These are phyloP conservation scores for Parastagonospora nodorum DNA, from an alignment of 2,329 filamentous ascomycete species.

Conservation along the genomic window DNA sequence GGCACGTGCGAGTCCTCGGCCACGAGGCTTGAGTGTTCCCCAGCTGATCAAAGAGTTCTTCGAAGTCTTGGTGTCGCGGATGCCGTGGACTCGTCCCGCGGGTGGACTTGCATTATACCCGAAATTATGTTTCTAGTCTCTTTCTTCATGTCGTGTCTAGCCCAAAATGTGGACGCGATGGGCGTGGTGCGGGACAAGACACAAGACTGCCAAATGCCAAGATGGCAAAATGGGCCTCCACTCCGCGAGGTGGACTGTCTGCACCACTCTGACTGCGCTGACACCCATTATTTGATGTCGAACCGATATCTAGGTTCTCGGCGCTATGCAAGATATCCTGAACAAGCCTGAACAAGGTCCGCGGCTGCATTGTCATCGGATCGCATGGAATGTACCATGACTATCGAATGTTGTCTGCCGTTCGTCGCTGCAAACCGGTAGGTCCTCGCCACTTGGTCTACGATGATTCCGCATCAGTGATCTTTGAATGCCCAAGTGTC, in stretches of 20 bases:
- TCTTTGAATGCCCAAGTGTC: no score
- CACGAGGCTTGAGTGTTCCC: conserved; percentile 4
- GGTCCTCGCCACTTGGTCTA: no score
- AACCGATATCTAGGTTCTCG: conserved; percentile 7
- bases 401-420: no score
- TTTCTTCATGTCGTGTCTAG: background rate
- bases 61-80: background rate
- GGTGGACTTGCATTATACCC: conserved; percentile 13
- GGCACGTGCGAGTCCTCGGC: background rate
- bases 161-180: background rate
- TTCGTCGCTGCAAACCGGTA: no score
- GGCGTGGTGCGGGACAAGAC: conserved; percentile 7
- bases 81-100: conserved; percentile 16
- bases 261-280: background rate
- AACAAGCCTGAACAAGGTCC: no score
- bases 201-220: conserved; percentile 17
- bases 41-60: conserved; percentile 1
- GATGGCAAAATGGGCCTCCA: conserved; percentile 22
- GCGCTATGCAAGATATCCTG: background rate
- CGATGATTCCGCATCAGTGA: no score
- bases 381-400: no score
- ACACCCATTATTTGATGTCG: no score
- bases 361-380: no score
- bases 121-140: conserved; percentile 6
- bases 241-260: conserved; percentile 6